phyloP scores from a whole-genome alignment of 257 asterid species.

The Capsicum rhomboideum region DNA sequence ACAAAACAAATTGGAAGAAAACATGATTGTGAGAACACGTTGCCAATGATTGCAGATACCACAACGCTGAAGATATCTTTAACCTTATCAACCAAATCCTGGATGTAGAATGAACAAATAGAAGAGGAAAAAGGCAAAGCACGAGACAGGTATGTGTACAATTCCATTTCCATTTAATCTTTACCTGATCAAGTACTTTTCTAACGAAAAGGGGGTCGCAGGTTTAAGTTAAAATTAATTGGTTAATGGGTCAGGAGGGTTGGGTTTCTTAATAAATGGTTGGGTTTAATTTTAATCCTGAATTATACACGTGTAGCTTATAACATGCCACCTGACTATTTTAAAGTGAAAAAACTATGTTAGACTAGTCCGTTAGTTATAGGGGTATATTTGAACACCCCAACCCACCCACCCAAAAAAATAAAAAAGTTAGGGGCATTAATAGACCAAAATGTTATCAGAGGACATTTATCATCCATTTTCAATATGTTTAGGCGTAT shows the following conservation, averaged over 20 bases:
- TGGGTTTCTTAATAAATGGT: background rate
- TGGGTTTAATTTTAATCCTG: background rate
- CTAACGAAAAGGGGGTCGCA: background rate
- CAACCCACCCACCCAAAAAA: no score
- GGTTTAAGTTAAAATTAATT: background rate
- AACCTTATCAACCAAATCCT: conserved; percentile 32
- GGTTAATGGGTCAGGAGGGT: background rate
- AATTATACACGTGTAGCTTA: background rate
- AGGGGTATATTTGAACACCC: no score
- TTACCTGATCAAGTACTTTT: background rate
- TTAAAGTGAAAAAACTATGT: background rate
- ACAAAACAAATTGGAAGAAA: no score
- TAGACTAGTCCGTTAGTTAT: background rate
- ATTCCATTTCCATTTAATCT: conserved; percentile 44
- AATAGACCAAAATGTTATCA: background rate
- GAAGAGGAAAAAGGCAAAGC: conserved; percentile 36
- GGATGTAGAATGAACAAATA: conserved; percentile 38
- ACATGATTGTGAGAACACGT: conserved; percentile 34
- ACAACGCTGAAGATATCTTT: conserved; percentile 45
- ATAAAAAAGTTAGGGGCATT: background rate
- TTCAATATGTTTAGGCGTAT: no score
- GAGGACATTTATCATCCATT: no score
- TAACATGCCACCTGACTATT: background rate
- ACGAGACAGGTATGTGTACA: conserved; percentile 57
- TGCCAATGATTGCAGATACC: conserved; percentile 47